A percentile compares a stretch with the other conserved stretches of the same genome.
These are phyloP conservation scores for Lepraria neglecta DNA, from an alignment of 495 filamentous ascomycete genomes.

Conservation along the genomic window DNA sequence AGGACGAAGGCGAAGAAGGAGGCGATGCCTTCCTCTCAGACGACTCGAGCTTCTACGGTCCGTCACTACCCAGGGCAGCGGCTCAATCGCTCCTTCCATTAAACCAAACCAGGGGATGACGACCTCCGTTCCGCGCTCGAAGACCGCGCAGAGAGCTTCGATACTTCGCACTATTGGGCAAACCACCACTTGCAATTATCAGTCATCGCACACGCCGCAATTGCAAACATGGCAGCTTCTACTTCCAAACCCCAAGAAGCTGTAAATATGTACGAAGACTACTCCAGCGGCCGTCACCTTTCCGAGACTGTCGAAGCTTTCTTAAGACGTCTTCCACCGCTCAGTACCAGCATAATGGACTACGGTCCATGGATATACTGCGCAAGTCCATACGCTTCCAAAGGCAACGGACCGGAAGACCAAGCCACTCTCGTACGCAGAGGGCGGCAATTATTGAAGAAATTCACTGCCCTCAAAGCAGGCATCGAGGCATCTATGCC, in stretches of 20 bases:
- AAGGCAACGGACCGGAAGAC: constrained; percentile 30
- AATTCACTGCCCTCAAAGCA: constrained; percentile 36
- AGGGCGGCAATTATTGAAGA: constrained; percentile 38
- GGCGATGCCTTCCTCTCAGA: constrained; percentile 43
- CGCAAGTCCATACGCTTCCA: constrained; percentile 43
- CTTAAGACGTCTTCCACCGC: constrained; percentile 58
- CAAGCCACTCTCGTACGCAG: constrained; percentile 40
- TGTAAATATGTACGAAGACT: constrained; percentile 43
- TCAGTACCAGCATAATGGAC: constrained; percentile 40
- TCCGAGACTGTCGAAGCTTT: constrained; percentile 58
- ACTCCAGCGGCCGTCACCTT: constrained; percentile 43
- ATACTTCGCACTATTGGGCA: constrained; percentile 45
- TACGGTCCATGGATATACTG: constrained; percentile 62
- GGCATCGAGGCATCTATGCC: constrained; percentile 37
- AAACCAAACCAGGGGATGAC: constrained; percentile 46
- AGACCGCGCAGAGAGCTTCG: constrained; percentile 36
- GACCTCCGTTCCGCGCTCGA: constrained; percentile 38
- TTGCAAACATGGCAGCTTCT: constrained; percentile 1
- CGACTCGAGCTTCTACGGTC: constrained; percentile 70
- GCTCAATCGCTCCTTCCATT: constrained; percentile 12
- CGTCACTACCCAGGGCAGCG: constrained; percentile 2
- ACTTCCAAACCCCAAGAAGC: constrained; percentile 22
- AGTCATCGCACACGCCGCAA: constrained; percentile 23
- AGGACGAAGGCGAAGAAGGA: background rate
- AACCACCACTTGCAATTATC: constrained; percentile 34